Conservation (phyloP, 2,329 filamentous ascomycete species). For the Fusarium chaquense region DNA sequence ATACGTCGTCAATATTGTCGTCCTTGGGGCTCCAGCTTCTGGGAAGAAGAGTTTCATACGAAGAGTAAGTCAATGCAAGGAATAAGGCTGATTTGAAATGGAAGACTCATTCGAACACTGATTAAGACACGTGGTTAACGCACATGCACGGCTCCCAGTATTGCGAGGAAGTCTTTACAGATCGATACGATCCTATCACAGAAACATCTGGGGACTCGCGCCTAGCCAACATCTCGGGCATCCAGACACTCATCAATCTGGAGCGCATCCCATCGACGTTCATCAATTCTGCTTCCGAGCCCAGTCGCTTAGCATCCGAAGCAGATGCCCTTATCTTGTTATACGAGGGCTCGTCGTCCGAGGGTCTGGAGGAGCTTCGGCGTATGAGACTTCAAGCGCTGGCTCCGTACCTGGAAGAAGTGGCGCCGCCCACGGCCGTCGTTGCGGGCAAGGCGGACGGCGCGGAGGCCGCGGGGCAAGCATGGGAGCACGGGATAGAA, state of each 20-base stretch:
- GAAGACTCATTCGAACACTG: neutral
- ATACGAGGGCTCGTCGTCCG: slow-evolving; percentile 26
- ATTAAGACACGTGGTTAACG: neutral
- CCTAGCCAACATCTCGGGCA: slow-evolving; percentile 23
- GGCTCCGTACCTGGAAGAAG: slow-evolving; percentile 14
- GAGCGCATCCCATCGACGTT: slow-evolving; percentile 36
- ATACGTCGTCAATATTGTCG: slow-evolving; percentile 32
- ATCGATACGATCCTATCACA: slow-evolving; percentile 35
- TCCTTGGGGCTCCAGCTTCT: slow-evolving; percentile 30
- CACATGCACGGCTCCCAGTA: slow-evolving; percentile 13
- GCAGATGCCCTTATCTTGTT: slow-evolving; percentile 37
- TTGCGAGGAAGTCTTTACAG: slow-evolving; percentile 33
- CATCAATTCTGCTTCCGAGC: slow-evolving; percentile 16
- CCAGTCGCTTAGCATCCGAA: slow-evolving; percentile 15
- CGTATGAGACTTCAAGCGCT: slow-evolving; percentile 24
- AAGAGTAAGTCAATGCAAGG: slow-evolving; percentile 26
- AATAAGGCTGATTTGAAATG: neutral
- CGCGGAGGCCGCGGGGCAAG: slow-evolving; percentile 22
- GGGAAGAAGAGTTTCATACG: slow-evolving; percentile 41
- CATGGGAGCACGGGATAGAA: slow-evolving; percentile 30
- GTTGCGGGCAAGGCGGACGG: slow-evolving; percentile 36
- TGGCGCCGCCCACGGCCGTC: slow-evolving; percentile 23
- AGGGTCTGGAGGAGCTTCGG: slow-evolving; percentile 28
- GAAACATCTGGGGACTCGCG: slow-evolving; percentile 31
- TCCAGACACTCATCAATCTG: slow-evolving; percentile 28